Percentiles rank a stretch among this genome's conserved stretches.
Evolutionary conservation across 306 rosid species (phyloP).

Genomic region (Pachyrhizus erosus): DNA sequence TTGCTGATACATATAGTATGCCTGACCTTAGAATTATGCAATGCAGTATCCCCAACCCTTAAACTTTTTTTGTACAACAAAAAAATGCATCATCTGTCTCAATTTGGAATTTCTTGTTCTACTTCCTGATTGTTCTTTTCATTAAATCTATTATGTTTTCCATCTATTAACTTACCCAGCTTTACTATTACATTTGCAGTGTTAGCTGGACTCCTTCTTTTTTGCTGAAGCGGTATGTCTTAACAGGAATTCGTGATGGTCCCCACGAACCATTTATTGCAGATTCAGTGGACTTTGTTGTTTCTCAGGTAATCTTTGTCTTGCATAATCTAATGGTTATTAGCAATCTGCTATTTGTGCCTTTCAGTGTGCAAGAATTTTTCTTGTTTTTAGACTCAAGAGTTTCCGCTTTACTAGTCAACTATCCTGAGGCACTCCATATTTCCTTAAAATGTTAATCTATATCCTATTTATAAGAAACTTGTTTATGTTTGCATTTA

Average conservation of each 20-base stretch:
- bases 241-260: constrained; percentile 97
- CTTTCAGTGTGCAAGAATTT: constrained; percentile 21
- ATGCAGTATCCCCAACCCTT: background rate
- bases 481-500: background rate
- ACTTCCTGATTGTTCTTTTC: constrained; percentile 23
- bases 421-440: constrained; percentile 1
- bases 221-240: constrained; percentile 93
- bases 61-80: background rate
- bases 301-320: constrained; percentile 84
- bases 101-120: constrained; percentile 25
- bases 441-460: constrained; percentile 28
- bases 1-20: constrained; percentile 1
- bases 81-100: constrained; percentile 17
- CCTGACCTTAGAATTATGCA: constrained; percentile 21
- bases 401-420: background rate
- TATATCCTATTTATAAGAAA: constrained; percentile 1
- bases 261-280: constrained; percentile 99
- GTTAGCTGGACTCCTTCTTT: constrained; percentile 98
- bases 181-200: constrained; percentile 60
- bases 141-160: constrained; percentile 30
- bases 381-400: constrained; percentile 23
- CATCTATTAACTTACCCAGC: constrained; percentile 47
- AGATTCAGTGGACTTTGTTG: constrained; percentile 98
- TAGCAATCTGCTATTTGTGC: constrained; percentile 12
- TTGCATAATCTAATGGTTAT: constrained; percentile 36